A percentile compares a stretch with the other conserved stretches of the same genome.
Evolutionary conservation across 2,329 filamentous ascomycete species (phyloP).

Genomic region (Claviceps cyperi): DNA sequence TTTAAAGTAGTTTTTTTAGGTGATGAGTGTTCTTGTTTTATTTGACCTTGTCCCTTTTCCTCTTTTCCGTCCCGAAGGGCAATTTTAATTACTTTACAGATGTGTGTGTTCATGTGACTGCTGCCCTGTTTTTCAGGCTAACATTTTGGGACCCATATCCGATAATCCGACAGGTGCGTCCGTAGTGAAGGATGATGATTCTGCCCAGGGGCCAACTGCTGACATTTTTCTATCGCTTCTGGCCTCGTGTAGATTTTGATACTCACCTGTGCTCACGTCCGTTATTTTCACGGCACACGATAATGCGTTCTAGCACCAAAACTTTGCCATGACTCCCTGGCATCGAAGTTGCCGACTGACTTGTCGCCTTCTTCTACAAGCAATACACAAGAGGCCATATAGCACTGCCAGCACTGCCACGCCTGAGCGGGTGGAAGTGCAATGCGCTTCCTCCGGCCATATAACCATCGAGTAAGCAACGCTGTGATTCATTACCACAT

Average conservation of each 20-base stretch:
- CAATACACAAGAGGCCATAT: constrained; percentile 1
- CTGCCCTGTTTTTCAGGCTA: too few relatives aligned
- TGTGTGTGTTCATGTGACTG: too few relatives aligned
- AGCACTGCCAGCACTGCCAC: constrained; percentile 9
- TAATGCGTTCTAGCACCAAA: background rate
- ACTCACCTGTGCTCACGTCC: background rate
- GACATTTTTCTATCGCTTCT: background rate
- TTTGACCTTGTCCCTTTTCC: too few relatives aligned
- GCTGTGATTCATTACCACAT: constrained; percentile 9
- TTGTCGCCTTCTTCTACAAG: background rate
- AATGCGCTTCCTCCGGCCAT: constrained; percentile 33
- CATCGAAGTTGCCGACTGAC: background rate
- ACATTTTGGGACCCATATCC: too few relatives aligned
- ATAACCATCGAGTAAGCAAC: constrained; percentile 33
- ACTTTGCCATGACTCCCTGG: background rate
- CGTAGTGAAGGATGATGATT: background rate
- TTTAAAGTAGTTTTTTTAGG: too few relatives aligned
- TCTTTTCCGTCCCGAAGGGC: too few relatives aligned
- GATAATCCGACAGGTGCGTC: too few relatives aligned
- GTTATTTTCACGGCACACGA: background rate
- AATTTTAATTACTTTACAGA: too few relatives aligned
- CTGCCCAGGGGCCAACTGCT: background rate
- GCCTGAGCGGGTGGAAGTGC: constrained; percentile 28
- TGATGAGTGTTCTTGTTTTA: too few relatives aligned
- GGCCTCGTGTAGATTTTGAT: background rate